phyloP scores from a whole-genome alignment of 2,329 filamentous ascomycete species.

The Curvularia sp. region DNA sequence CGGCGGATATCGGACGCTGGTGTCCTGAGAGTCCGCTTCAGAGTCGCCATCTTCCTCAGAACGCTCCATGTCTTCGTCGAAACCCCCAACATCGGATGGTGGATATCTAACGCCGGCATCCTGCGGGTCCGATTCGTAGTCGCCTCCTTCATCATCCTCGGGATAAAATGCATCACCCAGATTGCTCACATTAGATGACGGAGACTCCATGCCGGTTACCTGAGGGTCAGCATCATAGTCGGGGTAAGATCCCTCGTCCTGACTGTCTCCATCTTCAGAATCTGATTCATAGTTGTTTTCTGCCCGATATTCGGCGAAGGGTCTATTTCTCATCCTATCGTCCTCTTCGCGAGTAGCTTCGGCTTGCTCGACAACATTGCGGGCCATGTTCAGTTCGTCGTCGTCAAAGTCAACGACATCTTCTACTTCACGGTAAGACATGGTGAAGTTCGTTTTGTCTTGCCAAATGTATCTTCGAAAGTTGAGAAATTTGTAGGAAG shows the following conservation, averaged over 20 bases:
- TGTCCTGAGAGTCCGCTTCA: no score
- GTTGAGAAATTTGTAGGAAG: neutral
- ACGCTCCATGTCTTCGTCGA: neutral
- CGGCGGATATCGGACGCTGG: no score
- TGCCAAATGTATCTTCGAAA: neutral
- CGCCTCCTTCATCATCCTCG: no score
- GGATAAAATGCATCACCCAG: no score
- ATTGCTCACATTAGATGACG: neutral
- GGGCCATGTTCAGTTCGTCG: neutral
- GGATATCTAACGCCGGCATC: no score
- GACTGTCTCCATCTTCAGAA: no score
- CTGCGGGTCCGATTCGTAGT: no score
- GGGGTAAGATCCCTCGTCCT: no score
- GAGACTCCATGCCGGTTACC: no score
- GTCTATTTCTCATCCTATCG: neutral
- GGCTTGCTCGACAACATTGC: neutral
- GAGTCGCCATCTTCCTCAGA: neutral
- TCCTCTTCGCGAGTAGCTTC: neutral
- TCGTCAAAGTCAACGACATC: neutral
- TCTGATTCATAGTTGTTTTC: neutral
- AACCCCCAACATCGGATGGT: no score
- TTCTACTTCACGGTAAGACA: neutral
- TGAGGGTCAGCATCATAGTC: neutral
- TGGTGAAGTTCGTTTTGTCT: neutral
- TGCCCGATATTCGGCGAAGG: neutral